Base-by-base conservation (phyloP, 208 protist genomes). In the Acanthamoeba castellanii region DNA sequence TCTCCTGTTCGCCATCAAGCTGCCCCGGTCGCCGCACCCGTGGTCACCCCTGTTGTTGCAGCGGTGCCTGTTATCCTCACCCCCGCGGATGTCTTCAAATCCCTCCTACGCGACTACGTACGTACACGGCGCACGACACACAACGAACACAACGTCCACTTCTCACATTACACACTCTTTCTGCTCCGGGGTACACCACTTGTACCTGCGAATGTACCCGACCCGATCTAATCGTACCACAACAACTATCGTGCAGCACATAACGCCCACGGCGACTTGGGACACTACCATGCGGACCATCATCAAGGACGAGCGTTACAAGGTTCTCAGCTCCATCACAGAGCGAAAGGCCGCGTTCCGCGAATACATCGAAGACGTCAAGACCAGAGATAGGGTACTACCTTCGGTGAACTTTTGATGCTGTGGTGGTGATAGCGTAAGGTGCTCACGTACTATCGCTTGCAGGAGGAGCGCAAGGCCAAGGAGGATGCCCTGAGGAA, bases 281-380 rank as follows among this genome's bases (percentile, higher is more conserved):
- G 95, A 96, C 50, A 89, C 47, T 50, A 95, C 95, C 84, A 70
- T 96, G 42, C 66, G 68, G 27, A 18, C 37, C 16, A 92, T 96
- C 64, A 57, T 52, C 57, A 94, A 93, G 11, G 95, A 96, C 34
- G 78, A 91, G 1, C 57, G 95, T 68, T 96, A 96, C 74, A 34
- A 87, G 47, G 18, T 47, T 20, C 72, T 96, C 42, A 95, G 93
- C 20, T 88, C 95, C 64, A 88, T 96, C 72, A 37, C 42, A 5
- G 95, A 96, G 59, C n/a, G 91, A 11, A 96, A 96, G 89, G n/a
- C 50, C 14, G 92, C 50, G 3, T 96, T 95, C 76, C 25, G 32
- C 57, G 95, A 96, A n/a, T 96, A 96, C 7, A 47, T 96, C 3
- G 85, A 66, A 3, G 94, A 95, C 30, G 30, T 61, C 22, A 95